Evolutionary conservation across 2,329 filamentous ascomycete genomes (phyloP).

Genomic region (Botryotinia globosa): DNA sequence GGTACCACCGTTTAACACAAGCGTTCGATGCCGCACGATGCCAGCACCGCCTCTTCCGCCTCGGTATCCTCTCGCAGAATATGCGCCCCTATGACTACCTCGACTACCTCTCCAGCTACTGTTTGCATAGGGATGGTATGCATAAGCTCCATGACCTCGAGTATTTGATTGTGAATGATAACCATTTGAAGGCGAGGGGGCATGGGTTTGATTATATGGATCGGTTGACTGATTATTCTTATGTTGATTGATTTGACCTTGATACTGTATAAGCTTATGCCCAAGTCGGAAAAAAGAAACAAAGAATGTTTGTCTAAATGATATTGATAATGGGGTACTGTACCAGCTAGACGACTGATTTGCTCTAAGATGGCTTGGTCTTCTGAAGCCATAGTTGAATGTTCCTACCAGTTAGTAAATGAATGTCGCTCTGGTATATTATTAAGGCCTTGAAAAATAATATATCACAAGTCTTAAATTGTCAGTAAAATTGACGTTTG

Average conservation of each 20-base stretch:
- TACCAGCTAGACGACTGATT: slow-evolving; percentile 57
- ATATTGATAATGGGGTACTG: slow-evolving; percentile 38
- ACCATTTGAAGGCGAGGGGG: slow-evolving; percentile 20
- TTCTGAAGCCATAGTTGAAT: slow-evolving; percentile 47
- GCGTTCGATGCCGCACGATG: slow-evolving; percentile 54
- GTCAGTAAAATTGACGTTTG: not conserved
- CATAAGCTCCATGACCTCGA: slow-evolving; percentile 25
- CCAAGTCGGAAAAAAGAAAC: slow-evolving; percentile 26
- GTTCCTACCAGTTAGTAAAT: slow-evolving; percentile 31
- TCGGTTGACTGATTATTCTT: slow-evolving; percentile 58
- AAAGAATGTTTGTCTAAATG: slow-evolving; percentile 48
- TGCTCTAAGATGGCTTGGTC: slow-evolving; percentile 53
- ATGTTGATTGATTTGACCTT: slow-evolving; percentile 77
- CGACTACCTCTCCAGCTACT: slow-evolving; percentile 33
- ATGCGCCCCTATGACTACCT: slow-evolving; percentile 31
- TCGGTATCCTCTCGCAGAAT: slow-evolving; percentile 36
- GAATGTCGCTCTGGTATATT: not conserved
- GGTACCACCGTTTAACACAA: slow-evolving; percentile 57
- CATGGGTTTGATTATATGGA: slow-evolving; percentile 25
- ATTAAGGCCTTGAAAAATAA: not conserved
- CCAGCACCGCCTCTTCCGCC: slow-evolving; percentile 40
- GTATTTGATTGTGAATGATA: slow-evolving; percentile 23
- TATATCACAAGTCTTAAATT: not conserved
- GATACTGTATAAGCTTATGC: slow-evolving; percentile 13
- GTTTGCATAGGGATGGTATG: slow-evolving; percentile 30